Conservation (phyloP, 2,329 filamentous ascomycete species). For the Paecilomyces variotii region DNA sequence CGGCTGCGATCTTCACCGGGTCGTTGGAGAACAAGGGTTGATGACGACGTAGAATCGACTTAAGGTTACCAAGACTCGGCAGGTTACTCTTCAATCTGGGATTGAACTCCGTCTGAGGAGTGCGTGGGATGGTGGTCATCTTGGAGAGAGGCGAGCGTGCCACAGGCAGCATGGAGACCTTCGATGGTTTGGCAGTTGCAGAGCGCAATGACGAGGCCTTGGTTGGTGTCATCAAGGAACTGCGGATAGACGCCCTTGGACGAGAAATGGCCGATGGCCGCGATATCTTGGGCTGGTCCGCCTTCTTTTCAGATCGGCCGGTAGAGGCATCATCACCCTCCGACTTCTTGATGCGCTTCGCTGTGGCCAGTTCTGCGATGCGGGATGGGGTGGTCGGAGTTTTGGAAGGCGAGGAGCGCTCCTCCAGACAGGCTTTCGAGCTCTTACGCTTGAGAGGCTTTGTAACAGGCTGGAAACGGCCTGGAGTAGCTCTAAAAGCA, state of each 20-base stretch:
- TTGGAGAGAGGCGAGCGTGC: constrained; percentile 46
- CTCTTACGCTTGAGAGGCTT: constrained; percentile 44
- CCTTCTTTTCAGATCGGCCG: constrained; percentile 36
- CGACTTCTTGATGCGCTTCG: constrained; percentile 65
- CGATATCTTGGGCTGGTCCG: constrained; percentile 1
- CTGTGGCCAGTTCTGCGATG: constrained; percentile 21
- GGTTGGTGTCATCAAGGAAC: constrained; percentile 66
- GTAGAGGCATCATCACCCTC: constrained; percentile 62
- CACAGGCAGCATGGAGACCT: constrained; percentile 47
- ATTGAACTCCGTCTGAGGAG: constrained; percentile 42
- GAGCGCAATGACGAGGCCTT: constrained; percentile 63
- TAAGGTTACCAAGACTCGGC: constrained; percentile 47
- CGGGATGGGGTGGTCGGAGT: constrained; percentile 19
- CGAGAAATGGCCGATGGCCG: constrained; percentile 10
- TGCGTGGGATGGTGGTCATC: constrained; percentile 36
- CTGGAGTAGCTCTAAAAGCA: constrained; percentile 49
- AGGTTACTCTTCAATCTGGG: constrained; percentile 34
- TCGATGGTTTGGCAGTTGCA: constrained; percentile 47
- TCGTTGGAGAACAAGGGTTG: constrained; percentile 53
- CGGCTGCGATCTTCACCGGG: constrained; percentile 51
- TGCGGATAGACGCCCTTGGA: constrained; percentile 40
- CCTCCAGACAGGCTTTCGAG: constrained; percentile 59
- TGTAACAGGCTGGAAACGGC: constrained; percentile 32
- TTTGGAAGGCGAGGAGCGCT: constrained; percentile 37
- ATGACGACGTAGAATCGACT: constrained; percentile 56